Evolutionary conservation across 2,329 filamentous ascomycete genomes (phyloP), one percentile per base, ranked within the genome.

Genomic region (Rhynchosporium secalis): DNA sequence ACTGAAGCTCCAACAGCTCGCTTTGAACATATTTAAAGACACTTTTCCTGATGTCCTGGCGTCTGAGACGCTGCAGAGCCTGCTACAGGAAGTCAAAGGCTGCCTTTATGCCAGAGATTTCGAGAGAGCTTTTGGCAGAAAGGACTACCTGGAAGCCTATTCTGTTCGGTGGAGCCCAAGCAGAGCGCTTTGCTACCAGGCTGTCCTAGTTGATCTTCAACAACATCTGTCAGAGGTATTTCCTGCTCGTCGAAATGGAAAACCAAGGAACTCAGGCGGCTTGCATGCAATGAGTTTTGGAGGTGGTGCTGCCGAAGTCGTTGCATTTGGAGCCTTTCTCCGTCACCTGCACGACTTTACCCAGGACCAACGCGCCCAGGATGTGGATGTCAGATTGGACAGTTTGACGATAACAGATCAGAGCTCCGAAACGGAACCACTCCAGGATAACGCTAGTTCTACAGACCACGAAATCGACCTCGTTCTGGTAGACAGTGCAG

Each of bases 61-160:
- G 8, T 80, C 80, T 2, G 75, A 77, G 6, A 68, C 71, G n/a
- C 80, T 87, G 55, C 75, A 81, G 36, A 72, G 79, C 1, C 75
- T 86, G 3, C 81, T 98, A 26, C 94, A 96, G 72, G 85, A 88
- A 58, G 85, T 98, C 65, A 99, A 98, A 76, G 82, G 86, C 7
- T 91, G 94, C 66, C 81, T 99, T 8, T 98, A 89, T 74, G 87
- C 90, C 62, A 86, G 95, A 38, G 91, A 98, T 74, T 98, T 98
- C 76, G 81, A 81, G 12, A 78, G 80, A 15, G 94, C 94, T 0
- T 99, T 98, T 77, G 86, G 86, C 0, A 81, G 81, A 51, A 81
- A 85, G 60, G 85, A 89, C 49, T 84, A 88, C 69, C 81, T 97
- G 20, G 85, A 89, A 64, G 90, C 89, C 9, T 99, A 99, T 78